A percentile compares a stretch with the other conserved stretches of the same genome.
Evolutionary conservation across 208 protist species (phyloP).

Genomic region (Naegleria lovaniensis): DNA sequence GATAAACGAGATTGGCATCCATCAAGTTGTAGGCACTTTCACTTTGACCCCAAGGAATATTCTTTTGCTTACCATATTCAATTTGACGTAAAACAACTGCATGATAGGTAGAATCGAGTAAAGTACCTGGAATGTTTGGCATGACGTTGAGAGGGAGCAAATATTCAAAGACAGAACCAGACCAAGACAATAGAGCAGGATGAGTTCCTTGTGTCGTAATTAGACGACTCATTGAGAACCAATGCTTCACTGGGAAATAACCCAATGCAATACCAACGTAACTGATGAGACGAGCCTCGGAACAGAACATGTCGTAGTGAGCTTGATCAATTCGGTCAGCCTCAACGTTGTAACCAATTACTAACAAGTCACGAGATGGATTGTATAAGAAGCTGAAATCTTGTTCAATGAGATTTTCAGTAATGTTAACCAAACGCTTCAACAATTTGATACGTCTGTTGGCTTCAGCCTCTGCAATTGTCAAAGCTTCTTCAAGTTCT

Average conservation of each 20-base stretch:
- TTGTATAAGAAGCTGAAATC: conserved; percentile 24
- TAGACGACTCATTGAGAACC: conserved; percentile 16
- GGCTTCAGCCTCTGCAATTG: background rate
- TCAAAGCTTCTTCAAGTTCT: background rate
- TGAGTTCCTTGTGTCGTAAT: background rate
- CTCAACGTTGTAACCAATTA: conserved; percentile 23
- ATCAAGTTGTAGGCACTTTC: conserved; percentile 22
- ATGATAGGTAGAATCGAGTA: background rate
- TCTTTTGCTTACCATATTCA: conserved; percentile 30
- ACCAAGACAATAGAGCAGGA: conserved; percentile 19
- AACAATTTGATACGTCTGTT: background rate
- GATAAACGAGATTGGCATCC: conserved; percentile 22
- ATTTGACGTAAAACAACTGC: conserved; percentile 12
- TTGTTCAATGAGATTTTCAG: background rate
- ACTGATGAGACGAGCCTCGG: conserved; percentile 8
- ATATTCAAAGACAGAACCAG: conserved; percentile 18
- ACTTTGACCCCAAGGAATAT: conserved; percentile 17
- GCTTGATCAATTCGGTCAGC: background rate
- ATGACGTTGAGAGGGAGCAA: background rate
- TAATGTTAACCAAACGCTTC: background rate
- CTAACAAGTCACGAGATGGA: background rate
- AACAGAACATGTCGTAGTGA: conserved; percentile 20
- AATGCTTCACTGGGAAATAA: conserved; percentile 21
- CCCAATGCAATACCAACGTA: conserved; percentile 15
- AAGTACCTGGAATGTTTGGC: conserved; percentile 14